Base-by-base conservation (phyloP, 2,329 filamentous ascomycete species). In the Ampelomyces quisqualis region DNA sequence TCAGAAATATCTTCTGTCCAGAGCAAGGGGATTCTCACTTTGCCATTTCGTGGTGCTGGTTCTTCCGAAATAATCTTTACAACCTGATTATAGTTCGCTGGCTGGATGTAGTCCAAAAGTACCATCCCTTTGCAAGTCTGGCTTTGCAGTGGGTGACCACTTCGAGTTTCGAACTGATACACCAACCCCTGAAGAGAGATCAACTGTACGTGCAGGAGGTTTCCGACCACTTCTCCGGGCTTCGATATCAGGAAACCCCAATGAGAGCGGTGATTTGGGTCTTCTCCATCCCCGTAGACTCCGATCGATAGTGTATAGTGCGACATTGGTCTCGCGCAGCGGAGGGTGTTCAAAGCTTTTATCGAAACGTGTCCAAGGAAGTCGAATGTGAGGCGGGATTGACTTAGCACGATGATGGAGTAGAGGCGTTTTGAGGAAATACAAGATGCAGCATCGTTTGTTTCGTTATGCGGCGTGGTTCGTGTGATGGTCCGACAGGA, bases 41-140 rank as follows among this genome's bases (percentile, higher is more conserved):
- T 41, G 15, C 30, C 30, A 15, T 41, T 41, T 15, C 32, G 21
- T 2, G 21, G 32, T 26, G 39, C 32, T 37, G 33, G 32, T 37
- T 42, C 33, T 20, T 42, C 13, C 28, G 19, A 36, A 27, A 42
- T 36, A 9, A 42, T 42, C 13, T 42, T 14, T 4, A 36, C 15
- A 15, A 37, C 13, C 27, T 37, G 20, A 14, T 42, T 23, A n/a
- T 42, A 42, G 32, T 42, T 36, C 17, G 19, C 19, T 10, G 33
- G 11, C 14, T 36, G 19, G 15, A 42, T 20, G 20, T 31, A 31
- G 17, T 19, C 33, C 20, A 31, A 36, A 22, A 41, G 27, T 14
- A 42, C 32, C 21, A 32, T 42, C 5, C 39, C 39, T 37, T 42
- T 19, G 27, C 10, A 42, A 32, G 24, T 31, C 23, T 36, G 27